Evolutionary conservation across 2,329 filamentous ascomycete genomes (phyloP), one percentile per base, ranked within the genome.

Genomic region (Talaromyces sp.): DNA sequence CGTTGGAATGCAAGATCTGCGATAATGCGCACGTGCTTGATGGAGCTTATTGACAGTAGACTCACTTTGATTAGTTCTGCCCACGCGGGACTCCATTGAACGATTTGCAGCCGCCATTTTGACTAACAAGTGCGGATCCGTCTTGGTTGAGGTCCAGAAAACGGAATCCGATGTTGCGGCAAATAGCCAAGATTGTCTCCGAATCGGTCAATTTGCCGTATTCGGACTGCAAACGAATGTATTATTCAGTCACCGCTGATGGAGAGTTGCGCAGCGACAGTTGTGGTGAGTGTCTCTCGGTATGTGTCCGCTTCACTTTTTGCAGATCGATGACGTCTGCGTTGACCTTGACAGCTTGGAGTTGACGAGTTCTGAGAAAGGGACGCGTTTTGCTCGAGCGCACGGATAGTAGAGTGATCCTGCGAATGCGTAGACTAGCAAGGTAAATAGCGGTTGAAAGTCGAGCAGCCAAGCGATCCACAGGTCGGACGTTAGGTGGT

Each of bases 11-110:
- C 62, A 45, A 63, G 51, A 56, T 36, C n/a, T 36, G 53, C 53
- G 31, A n/a, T 38, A 31, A 47, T 45, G 61, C 58, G 69, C 70
- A 72, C 71, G 68, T 74, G 72, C 70, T 63, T 64, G 25, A 36
- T 58, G 61, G 43, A 65, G 61, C 58, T 45, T 59, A 27, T 38
- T 43, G 43, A 51, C 54, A 15, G 31, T 36, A 56, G 53, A 81
- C 81, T 78, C 72, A 83, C 81, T 79, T 76, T 83, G 81, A 72
- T 83, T 83, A 72, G 77, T 80, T 68, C 79, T 76, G 61, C 81
- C 81, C 65, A 76, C 78, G 34, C 81, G 80, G 69, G 81, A 77
- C 70, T 81, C 80, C 79, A 82, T 82, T 60, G 78, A 76, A 62
- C 77, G 77, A 67, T 73, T 74, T 43, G 60, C 45, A 43, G 64